These are phyloP conservation scores for Scenedesmus sp. DNA, from an alignment of 163 green algal genomes.

Conservation along the genomic window DNA sequence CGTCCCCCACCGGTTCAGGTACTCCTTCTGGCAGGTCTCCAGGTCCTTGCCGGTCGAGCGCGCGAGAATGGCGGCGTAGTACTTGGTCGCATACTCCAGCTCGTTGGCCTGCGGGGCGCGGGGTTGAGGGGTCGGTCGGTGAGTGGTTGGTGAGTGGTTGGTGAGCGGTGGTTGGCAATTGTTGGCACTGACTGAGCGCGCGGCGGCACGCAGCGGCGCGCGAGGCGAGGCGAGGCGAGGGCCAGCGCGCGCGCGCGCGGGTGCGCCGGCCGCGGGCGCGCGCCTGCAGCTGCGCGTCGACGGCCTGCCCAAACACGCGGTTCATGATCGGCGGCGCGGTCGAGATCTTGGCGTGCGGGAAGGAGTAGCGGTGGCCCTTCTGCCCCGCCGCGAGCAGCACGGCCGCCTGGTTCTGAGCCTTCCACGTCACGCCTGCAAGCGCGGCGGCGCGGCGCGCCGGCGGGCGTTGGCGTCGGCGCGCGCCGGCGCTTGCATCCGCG, in stretches of 20 bases:
- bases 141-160: too few relatives aligned
- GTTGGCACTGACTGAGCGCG: too few relatives aligned
- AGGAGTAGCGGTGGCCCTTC: constrained; percentile 62
- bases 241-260: too few relatives aligned
- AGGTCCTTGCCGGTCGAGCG: constrained; percentile 68
- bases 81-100: constrained; percentile 72
- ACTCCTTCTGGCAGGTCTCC: constrained; percentile 68
- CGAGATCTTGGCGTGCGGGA: constrained; percentile 55
- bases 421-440: constrained; percentile 65
- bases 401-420: constrained; percentile 72
- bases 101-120: constrained; percentile 58
- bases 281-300: constrained; percentile 66
- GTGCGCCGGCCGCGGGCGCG: too few relatives aligned
- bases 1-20: constrained; percentile 46
- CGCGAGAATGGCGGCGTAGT: constrained; percentile 71
- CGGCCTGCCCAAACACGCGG: constrained; percentile 69
- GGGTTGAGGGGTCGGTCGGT: too few relatives aligned
- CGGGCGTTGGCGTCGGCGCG: too few relatives aligned
- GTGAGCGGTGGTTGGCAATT: too few relatives aligned
- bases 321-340: constrained; percentile 67
- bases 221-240: too few relatives aligned
- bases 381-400: constrained; percentile 64
- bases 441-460: too few relatives aligned
- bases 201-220: too few relatives aligned
- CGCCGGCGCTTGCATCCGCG: too few relatives aligned